phyloP scores from a whole-genome alignment of 768 basidiomycete species.

The Guyanaporus albipodus region DNA sequence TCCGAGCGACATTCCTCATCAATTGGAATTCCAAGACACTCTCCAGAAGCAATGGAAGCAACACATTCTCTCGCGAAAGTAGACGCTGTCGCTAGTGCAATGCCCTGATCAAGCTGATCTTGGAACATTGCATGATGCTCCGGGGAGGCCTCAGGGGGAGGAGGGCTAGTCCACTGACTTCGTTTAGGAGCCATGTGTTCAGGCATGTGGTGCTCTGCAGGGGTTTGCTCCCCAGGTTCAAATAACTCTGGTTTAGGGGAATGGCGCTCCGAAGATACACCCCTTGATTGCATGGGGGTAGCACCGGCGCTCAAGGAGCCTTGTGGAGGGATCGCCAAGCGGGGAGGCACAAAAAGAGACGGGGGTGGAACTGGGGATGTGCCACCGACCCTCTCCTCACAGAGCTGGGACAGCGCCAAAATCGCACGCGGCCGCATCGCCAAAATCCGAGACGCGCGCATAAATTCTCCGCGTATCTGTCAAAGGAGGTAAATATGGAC shows the following conservation, averaged over 20 bases:
- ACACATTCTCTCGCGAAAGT: slow-evolving; percentile 56
- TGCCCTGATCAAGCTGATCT: slow-evolving; percentile 57
- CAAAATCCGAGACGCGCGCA: slow-evolving; percentile 89
- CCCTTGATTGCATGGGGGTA: slow-evolving; percentile 52
- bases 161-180: slow-evolving; percentile 81
- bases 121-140: slow-evolving; percentile 66
- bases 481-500: neutral
- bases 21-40: slow-evolving; percentile 55
- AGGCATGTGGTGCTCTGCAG: slow-evolving; percentile 37
- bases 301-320: slow-evolving; percentile 67
- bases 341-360: slow-evolving; percentile 41
- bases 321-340: slow-evolving; percentile 55
- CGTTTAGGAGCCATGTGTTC: slow-evolving; percentile 82
- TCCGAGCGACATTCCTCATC: slow-evolving; percentile 65
- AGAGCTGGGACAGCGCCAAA: slow-evolving; percentile 81
- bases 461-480: slow-evolving; percentile 97
- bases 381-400: slow-evolving; percentile 75
- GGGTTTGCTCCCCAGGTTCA: slow-evolving; percentile 36
- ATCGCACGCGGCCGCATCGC: slow-evolving; percentile 75
- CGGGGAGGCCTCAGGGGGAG: slow-evolving; percentile 69
- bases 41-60: slow-evolving; percentile 50
- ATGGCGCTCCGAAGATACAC: slow-evolving; percentile 40
- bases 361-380: slow-evolving; percentile 39
- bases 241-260: slow-evolving; percentile 51
- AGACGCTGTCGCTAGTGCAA: slow-evolving; percentile 66